phyloP scores from a whole-genome alignment of 495 filamentous ascomycete genomes.

The Penicillium coprophilum region DNA sequence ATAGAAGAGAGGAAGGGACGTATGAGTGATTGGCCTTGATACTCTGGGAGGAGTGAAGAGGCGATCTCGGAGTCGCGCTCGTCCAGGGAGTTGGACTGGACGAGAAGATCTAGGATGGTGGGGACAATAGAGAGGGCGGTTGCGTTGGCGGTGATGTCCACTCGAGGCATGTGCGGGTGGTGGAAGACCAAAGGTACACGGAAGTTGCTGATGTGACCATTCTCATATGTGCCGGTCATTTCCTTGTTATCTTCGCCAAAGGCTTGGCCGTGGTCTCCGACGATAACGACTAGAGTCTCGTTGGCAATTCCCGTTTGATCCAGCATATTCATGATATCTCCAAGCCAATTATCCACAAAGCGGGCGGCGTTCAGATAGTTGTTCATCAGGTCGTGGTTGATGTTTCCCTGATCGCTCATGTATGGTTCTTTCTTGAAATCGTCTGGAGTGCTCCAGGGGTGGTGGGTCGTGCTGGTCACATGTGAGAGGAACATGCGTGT shows the following conservation, averaged over 20 bases:
- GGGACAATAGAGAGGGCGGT: slow-evolving; percentile 46
- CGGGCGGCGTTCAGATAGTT: slow-evolving; percentile 44
- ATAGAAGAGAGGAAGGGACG: slow-evolving; percentile 28
- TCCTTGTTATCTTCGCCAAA: slow-evolving; percentile 40
- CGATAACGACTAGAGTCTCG: slow-evolving; percentile 50
- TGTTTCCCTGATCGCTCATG: slow-evolving; percentile 30
- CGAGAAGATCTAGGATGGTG: slow-evolving; percentile 48
- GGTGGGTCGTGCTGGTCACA: slow-evolving; percentile 48
- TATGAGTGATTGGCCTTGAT: slow-evolving; percentile 40
- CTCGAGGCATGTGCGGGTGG: slow-evolving; percentile 43
- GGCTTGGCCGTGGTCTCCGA: slow-evolving; percentile 47
- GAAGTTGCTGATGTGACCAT: slow-evolving; percentile 48
- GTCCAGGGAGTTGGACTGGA: slow-evolving; percentile 41
- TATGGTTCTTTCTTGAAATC: slow-evolving; percentile 36
- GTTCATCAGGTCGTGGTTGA: slow-evolving; percentile 37
- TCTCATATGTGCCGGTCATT: slow-evolving; percentile 44
- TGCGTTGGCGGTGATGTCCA: slow-evolving; percentile 41
- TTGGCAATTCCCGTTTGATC: slow-evolving; percentile 49
- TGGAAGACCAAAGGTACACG: slow-evolving; percentile 46
- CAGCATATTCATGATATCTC: slow-evolving; percentile 44
- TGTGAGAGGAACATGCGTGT: slow-evolving; percentile 50
- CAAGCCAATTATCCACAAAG: slow-evolving; percentile 49
- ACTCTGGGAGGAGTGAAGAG: slow-evolving; percentile 35
- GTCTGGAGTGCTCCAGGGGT: slow-evolving; percentile 42
- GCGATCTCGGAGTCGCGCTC: slow-evolving; percentile 35